Conservation (phyloP, 176 grass and related monocot species). For the Areca catechu region DNA sequence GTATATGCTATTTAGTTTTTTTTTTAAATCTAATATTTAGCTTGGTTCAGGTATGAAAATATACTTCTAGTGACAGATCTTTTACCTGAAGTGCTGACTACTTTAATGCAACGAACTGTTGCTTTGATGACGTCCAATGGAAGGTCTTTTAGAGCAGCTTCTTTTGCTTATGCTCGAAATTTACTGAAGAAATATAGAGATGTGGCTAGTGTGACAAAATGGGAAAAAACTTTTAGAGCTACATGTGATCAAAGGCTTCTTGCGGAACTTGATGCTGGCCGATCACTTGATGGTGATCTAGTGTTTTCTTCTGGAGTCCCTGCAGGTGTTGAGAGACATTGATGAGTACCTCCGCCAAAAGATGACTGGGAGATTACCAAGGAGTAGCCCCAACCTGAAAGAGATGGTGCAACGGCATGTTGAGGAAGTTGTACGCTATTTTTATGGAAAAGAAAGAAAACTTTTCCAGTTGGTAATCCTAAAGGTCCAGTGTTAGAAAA, state of each 20-base stretch:
- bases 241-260: conserved; percentile 77
- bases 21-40: neutral
- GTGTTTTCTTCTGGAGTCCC: conserved; percentile 47
- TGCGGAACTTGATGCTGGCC: conserved; percentile 81
- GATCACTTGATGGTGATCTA: conserved; percentile 68
- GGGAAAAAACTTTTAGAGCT: conserved; percentile 76
- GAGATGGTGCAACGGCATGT: conserved; percentile 81
- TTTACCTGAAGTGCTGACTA: conserved; percentile 78
- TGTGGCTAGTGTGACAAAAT: conserved; percentile 55
- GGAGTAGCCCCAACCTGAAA: conserved; percentile 70
- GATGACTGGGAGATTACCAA: conserved; percentile 55
- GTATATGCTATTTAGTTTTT: too few relatives aligned
- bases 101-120: conserved; percentile 44
- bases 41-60: conserved; percentile 62
- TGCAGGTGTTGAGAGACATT: conserved; percentile 48
- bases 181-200: conserved; percentile 92
- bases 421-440: conserved; percentile 43
- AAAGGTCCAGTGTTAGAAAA: conserved; percentile 50
- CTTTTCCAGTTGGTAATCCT: conserved; percentile 28
- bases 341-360: conserved; percentile 85
- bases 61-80: conserved; percentile 72
- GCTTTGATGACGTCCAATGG: conserved; percentile 34
- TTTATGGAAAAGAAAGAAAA: conserved; percentile 79
- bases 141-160: conserved; percentile 42
- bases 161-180: conserved; percentile 77